Conservation (phyloP, 441 rosid genomes). For the Pelargonium fulgidum region DNA sequence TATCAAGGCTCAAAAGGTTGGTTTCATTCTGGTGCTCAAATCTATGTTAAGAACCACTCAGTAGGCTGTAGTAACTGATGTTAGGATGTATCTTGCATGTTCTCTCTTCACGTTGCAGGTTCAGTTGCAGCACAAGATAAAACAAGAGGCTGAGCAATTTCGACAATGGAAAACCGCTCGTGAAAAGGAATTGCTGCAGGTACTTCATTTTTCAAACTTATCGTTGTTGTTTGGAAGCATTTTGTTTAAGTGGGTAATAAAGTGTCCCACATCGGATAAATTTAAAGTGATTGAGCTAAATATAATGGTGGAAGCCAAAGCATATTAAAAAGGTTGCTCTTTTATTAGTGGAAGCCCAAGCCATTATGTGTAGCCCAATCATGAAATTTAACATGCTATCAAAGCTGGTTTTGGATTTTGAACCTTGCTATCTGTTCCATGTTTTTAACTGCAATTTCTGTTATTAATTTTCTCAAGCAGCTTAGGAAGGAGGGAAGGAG, state of each 20-base stretch:
- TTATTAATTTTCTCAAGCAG: slow-evolving; percentile 31
- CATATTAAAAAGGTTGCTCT: no score
- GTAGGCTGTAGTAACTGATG: slow-evolving; percentile 9
- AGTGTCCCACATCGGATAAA: no score
- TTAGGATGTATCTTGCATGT: slow-evolving; percentile 16
- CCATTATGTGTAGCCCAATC: no score
- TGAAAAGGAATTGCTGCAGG: slow-evolving; percentile 67
- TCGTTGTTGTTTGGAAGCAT: background rate
- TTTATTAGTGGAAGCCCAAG: no score
- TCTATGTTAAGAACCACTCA: slow-evolving; percentile 1
- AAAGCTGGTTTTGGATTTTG: background rate
- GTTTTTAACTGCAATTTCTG: background rate
- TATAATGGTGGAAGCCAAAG: no score
- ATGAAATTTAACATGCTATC: background rate
- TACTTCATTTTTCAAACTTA: slow-evolving; percentile 15
- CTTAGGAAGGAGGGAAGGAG: slow-evolving; percentile 65
- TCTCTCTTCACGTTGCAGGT: slow-evolving; percentile 32
- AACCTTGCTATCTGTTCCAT: background rate
- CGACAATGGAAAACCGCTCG: slow-evolving; percentile 68
- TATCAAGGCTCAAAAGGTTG: slow-evolving; percentile 64
- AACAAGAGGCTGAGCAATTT: slow-evolving; percentile 69
- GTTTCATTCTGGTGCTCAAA: slow-evolving; percentile 14
- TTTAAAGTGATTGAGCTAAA: no score
- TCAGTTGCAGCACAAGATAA: slow-evolving; percentile 63
- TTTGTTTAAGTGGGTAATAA: no score